Evolutionary conservation across 2,329 filamentous ascomycete species (phyloP).

Genomic region (Fusarium continuum): DNA sequence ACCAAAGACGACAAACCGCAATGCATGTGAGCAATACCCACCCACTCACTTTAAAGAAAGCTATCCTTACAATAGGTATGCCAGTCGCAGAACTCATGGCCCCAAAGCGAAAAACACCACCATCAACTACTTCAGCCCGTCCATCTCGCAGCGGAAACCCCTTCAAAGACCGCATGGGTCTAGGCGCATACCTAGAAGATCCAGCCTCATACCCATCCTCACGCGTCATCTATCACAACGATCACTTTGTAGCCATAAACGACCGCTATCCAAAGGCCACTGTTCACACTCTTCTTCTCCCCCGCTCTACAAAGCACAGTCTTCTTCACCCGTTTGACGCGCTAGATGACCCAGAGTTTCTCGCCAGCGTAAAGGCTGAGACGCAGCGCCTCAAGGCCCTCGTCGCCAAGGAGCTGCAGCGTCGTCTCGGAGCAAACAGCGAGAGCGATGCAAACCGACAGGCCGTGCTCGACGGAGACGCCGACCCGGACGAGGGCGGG

Average conservation of each 20-base stretch:
- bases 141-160: conserved; percentile 40
- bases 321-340: conserved; percentile 79
- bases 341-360: conserved; percentile 75
- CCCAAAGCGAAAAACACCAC: conserved; percentile 48
- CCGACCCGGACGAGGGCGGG: conserved; percentile 36
- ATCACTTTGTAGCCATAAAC: conserved; percentile 77
- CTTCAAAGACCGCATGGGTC: conserved; percentile 65
- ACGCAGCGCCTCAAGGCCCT: conserved; percentile 68
- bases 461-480: conserved; percentile 70
- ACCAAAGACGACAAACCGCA: conserved; percentile 41
- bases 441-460: conserved; percentile 69
- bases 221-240: conserved; percentile 71
- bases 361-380: conserved; percentile 69
- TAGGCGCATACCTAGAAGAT: conserved; percentile 72
- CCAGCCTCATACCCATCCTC: conserved; percentile 69
- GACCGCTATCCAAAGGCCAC: conserved; percentile 88
- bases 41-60: background rate
- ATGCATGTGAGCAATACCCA: conserved; percentile 54
- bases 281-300: conserved; percentile 88
- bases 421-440: conserved; percentile 72
- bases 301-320: conserved; percentile 70
- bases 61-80: conserved; percentile 22
- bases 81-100: conserved; percentile 49
- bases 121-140: conserved; percentile 22
- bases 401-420: conserved; percentile 78